These are phyloP conservation scores for Penicillium sp. DNA, from an alignment of 2,329 filamentous ascomycete genomes.

Conservation along the genomic window DNA sequence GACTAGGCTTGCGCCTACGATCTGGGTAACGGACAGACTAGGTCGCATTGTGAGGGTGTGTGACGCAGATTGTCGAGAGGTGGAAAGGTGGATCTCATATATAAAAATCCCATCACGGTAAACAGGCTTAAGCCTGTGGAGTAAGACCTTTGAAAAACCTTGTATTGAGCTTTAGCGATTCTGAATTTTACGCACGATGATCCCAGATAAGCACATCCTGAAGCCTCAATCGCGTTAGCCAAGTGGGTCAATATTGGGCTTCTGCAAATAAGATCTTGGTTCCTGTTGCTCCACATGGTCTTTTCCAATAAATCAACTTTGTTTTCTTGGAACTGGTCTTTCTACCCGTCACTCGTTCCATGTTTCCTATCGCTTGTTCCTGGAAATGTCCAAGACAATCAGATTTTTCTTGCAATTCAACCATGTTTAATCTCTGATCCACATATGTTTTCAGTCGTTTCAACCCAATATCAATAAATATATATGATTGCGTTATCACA, in stretches of 20 bases:
- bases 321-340: background rate
- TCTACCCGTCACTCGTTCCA: conserved; percentile 1
- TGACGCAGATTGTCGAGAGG: background rate
- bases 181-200: conserved; percentile 4
- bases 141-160: background rate
- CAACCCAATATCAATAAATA: background rate
- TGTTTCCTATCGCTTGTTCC: background rate
- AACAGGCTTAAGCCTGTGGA: background rate
- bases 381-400: background rate
- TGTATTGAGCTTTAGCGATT: background rate
- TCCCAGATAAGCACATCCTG: conserved; percentile 5
- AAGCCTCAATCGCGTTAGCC: background rate
- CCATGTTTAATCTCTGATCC: background rate
- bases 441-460: background rate
- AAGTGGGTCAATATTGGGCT: background rate
- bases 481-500: background rate
- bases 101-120: background rate
- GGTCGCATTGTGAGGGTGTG: background rate
- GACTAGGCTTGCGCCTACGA: background rate
- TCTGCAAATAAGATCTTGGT: conserved; percentile 4
- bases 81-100: background rate
- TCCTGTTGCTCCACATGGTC: background rate
- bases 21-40: background rate
- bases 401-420: background rate
- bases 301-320: background rate